Conservation (phyloP, 2,329 filamentous ascomycete species). For the Apiospora koreana region DNA sequence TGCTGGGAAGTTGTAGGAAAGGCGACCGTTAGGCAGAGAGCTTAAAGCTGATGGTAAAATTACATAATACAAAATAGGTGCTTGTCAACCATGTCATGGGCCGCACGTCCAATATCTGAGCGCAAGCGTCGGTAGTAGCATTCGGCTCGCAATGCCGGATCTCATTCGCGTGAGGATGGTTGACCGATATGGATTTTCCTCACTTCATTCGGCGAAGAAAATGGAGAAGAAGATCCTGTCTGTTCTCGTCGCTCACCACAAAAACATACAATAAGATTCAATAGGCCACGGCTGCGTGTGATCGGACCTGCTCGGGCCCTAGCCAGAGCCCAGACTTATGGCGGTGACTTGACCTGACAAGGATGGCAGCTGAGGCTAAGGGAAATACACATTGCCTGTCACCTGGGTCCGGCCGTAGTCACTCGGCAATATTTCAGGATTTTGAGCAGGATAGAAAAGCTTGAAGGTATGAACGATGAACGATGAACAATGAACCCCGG, state of each 20-base stretch:
- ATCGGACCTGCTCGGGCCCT: neutral
- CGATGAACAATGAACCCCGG: neutral
- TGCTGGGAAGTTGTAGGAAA: neutral
- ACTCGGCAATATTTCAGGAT: neutral
- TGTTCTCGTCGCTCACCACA: neutral
- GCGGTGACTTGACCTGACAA: neutral
- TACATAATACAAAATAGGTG: neutral
- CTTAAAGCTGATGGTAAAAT: neutral
- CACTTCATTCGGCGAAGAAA: neutral
- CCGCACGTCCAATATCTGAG: neutral
- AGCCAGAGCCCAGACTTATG: neutral
- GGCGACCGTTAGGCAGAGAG: no score
- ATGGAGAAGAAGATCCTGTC: neutral
- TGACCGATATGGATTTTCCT: neutral
- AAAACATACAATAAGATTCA: neutral
- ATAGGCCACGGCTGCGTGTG: neutral
- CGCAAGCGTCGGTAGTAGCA: neutral
- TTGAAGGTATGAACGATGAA: no score
- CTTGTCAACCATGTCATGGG: neutral
- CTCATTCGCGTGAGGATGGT: neutral
- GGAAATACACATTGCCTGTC: neutral
- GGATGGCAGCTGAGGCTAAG: neutral
- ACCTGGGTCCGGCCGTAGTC: neutral
- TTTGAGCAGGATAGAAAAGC: neutral
- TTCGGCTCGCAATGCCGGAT: neutral